phyloP scores from a whole-genome alignment of 192 early-diverging fungal species.

The Linnemannia zychae region DNA sequence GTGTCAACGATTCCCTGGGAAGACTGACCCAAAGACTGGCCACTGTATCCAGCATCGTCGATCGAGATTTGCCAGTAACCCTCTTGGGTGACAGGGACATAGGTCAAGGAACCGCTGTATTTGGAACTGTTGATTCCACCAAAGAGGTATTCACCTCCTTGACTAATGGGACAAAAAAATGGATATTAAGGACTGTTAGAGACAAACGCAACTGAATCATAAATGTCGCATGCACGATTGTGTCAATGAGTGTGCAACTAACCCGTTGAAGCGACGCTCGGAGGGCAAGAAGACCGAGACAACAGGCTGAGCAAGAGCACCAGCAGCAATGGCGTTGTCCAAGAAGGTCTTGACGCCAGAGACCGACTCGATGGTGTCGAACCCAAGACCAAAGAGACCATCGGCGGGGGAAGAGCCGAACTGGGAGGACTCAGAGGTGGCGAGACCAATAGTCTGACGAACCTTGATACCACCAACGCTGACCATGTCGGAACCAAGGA shows the following conservation, averaged over 20 bases:
- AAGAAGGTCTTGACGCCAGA: slow-evolving; percentile 64
- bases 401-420: slow-evolving; percentile 69
- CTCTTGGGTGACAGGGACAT: slow-evolving; percentile 65
- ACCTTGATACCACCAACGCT: slow-evolving; percentile 71
- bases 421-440: slow-evolving; percentile 65
- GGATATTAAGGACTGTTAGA: not conserved
- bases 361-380: slow-evolving; percentile 60
- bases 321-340: slow-evolving; percentile 68
- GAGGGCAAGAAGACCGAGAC: slow-evolving; percentile 72
- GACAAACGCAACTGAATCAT: no score
- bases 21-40: slow-evolving; percentile 41
- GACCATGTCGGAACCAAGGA: slow-evolving; percentile 66
- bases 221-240: not conserved
- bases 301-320: slow-evolving; percentile 64
- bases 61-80: slow-evolving; percentile 73
- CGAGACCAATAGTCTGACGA: slow-evolving; percentile 72
- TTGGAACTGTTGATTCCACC: slow-evolving; percentile 63
- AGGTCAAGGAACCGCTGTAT: slow-evolving; percentile 64
- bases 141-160: slow-evolving; percentile 56
- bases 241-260: not conserved
- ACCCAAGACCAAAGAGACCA: slow-evolving; percentile 76
- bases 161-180: not conserved
- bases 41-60: slow-evolving; percentile 57
- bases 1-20: slow-evolving; percentile 70
- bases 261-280: slow-evolving; percentile 20